Evolutionary conservation across 1,284 basidiomycete species (phyloP), one percentile per base, ranked within the genome.

Genomic region (Anthracocystis setariae): DNA sequence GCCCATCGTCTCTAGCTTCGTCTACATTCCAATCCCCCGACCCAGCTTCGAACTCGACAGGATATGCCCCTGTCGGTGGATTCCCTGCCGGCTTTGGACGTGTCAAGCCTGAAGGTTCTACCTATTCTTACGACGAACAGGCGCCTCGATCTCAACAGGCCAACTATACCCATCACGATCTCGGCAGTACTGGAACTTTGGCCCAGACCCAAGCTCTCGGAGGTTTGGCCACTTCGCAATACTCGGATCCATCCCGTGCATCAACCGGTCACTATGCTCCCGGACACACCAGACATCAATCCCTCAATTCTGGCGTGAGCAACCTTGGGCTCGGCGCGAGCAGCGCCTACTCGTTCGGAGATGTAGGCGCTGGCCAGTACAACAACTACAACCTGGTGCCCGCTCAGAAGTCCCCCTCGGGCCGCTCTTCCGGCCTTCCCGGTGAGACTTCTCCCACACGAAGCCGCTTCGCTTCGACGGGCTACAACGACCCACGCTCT

Each of bases 101-200:
- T 23, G 49, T 56, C 47, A 72, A 72, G 55, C 20, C 46, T n/a
- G 70, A 73, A 10, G 38, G 39, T 3, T 55, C 63, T 10, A 33
- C 49, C 13, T 73, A 68, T 50, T 35, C 17, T 39, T 68, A 73
- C 57, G 64, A 73, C 39, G 64, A 68, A 23, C 70, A 73, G 50
- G 64, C 70, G 2, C 70, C 70, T 33, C 70, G 70, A 12, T 73
- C 64, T 17, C 69, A 72, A 29, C 68, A 71, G 46, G 59, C 57
- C 54, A 71, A 66, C 49, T 72, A 72, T 20, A 63, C 56, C n/a
- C 68, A 71, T 21, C 62, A 72, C 40, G 69, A 72, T n/a, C 59
- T 63, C 20, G 50, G 59, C 37, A 38, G 58, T 9, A 39, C 54
- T 9, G 56, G 59, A 8, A 54, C 58, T 8, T 32, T 67, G 21